Conservation (phyloP, 495 filamentous ascomycete species). For the Bacidia rubella region DNA sequence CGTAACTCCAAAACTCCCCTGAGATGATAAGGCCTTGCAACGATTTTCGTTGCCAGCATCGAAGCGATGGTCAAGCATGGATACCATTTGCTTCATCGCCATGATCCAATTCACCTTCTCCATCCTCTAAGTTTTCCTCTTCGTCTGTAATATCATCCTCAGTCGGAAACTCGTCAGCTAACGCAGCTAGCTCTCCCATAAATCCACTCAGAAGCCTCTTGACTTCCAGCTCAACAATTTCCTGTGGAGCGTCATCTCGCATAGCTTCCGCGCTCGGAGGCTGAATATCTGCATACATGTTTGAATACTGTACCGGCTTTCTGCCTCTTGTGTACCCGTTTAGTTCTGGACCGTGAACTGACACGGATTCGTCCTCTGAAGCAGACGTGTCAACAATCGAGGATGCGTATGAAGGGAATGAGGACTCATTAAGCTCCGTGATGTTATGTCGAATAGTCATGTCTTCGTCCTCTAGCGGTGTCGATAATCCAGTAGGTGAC, state of each 20-base stretch:
- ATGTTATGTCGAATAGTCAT: not conserved
- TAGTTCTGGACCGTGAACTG: not conserved
- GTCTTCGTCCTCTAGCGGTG: not conserved
- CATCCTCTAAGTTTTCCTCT: not conserved
- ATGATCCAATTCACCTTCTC: not conserved
- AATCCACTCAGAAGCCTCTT: constrained; percentile 4
- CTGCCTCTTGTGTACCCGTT: not conserved
- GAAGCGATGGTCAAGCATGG: too few species aligned
- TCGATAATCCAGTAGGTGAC: not conserved
- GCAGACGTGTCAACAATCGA: not conserved
- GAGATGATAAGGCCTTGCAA: too few species aligned
- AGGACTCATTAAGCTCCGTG: not conserved
- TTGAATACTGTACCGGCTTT: not conserved
- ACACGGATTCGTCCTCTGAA: not conserved
- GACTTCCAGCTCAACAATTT: not conserved
- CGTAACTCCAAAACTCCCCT: too few species aligned
- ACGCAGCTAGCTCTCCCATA: constrained; percentile 3
- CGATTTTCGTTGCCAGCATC: too few species aligned
- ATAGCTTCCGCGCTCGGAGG: not conserved
- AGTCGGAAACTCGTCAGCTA: not conserved
- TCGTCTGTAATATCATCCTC: not conserved
- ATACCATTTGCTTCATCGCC: not conserved
- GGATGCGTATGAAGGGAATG: not conserved
- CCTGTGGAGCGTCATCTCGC: not conserved
- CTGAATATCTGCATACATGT: not conserved